These are phyloP conservation scores for Misopates orontium DNA, from an alignment of 257 asterid genomes.

Conservation along the genomic window DNA sequence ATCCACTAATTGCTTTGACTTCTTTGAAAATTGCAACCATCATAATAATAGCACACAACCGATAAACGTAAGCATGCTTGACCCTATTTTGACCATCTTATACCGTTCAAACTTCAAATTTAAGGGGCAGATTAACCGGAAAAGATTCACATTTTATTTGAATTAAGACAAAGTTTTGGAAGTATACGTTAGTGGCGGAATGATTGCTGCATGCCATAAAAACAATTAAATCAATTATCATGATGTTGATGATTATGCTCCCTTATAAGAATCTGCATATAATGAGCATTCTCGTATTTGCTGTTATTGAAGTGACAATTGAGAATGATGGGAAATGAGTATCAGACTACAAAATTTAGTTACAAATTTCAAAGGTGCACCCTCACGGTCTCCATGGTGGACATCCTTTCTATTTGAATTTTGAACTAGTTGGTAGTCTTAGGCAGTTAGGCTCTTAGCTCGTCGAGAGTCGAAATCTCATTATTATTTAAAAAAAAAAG, in stretches of 20 bases:
- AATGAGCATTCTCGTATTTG: constrained; percentile 22
- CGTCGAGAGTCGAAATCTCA: no score
- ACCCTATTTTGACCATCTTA: not conserved
- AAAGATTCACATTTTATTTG: constrained; percentile 3
- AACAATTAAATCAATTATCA: constrained; percentile 11
- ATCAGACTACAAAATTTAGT: not conserved
- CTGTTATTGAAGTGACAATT: constrained; percentile 17
- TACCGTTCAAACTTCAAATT: not conserved
- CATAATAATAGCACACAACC: no score
- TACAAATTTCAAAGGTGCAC: no score
- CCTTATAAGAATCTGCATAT: constrained; percentile 30
- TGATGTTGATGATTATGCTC: constrained; percentile 36
- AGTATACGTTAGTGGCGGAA: not conserved
- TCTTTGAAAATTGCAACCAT: no score
- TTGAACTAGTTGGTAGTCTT: no score
- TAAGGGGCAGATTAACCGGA: not conserved
- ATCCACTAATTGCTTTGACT: no score
- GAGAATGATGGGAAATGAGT: constrained; percentile 7
- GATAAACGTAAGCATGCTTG: not conserved
- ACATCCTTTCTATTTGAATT: no score
- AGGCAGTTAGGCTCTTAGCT: no score
- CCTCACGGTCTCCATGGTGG: no score
- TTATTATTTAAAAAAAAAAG: no score
- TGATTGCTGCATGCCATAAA: not conserved
- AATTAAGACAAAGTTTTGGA: not conserved